Evolutionary conservation across 2,329 filamentous ascomycete genomes (phyloP), one percentile per base, ranked within the genome.

Genomic region (Amphichorda felina): DNA sequence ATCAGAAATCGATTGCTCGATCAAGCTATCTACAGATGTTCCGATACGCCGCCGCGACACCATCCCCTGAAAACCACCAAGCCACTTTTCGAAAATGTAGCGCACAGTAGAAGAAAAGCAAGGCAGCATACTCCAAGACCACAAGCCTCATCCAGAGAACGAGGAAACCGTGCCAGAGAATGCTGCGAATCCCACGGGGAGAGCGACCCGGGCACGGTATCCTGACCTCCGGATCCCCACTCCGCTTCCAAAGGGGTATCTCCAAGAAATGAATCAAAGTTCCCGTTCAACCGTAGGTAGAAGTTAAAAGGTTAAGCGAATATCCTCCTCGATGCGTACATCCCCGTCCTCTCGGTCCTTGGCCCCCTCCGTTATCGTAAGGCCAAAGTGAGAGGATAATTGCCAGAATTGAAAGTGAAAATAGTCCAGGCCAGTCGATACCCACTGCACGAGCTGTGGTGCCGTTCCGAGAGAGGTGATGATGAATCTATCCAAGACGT

Each of bases 201-300:
- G 30, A 32, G 30, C 30, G 30, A 21, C 17, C 30, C 30, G 30
- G 30, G 30, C 14, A 21, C 15, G 30, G 30, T 21, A 8, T 17
- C 30, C 30, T 17, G 30, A 32, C 8, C 17, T 21, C 30, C 30
- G 15, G 17, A 32, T 13, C 30, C 15, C 30, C 15, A 29, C 6
- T 29, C 13, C 27, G 6, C 24, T 24, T 34, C 18, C 32, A 35
- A 35, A 28, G 33, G 33, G 33, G 33, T 35, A 35, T 35, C 33
- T 28, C n/a, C 33, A 30, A 36, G 34, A 36, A 36, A 13, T 22
- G 25, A 21, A 36, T 9, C n/a, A 36, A 30, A 22, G 8, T 8
- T 32, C 30, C 30, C 30, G 30, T 32, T 32, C 30, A 17, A 32
- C 30, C 30, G 17, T 16, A 21, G 7, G 21, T 33, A 33, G 22